Evolutionary conservation across 352 stramenopile species (phyloP), one percentile per base, ranked within the genome.

Genomic region (Pythium scleroteichum): DNA sequence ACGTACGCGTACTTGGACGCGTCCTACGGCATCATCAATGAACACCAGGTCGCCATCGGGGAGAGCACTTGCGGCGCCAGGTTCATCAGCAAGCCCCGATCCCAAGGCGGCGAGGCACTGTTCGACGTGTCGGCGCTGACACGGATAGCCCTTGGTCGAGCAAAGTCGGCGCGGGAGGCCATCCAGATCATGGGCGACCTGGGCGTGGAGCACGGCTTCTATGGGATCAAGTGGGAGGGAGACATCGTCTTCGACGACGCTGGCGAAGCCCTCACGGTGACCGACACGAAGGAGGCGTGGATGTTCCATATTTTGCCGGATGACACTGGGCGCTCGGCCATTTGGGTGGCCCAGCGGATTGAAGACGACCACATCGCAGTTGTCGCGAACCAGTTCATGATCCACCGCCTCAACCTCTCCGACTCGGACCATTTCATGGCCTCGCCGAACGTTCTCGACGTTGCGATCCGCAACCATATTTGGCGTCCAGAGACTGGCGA

Each of bases 221-320:
- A 98, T 60, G 93, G 92, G 40, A 92, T 85, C 46, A 73, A 78
- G 35, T 96, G 84, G 84, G 87, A 97, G 64, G 76, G 75, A 8
- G 63, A 78, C 0, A 56, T 51, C 45, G 71, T 83, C 26, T 82
- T 78, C 52, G 75, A 80, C 49, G 89, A 97, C 62, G 89, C 80
- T 26, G 91, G 85, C 13, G 95, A 98, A 74, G 85, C 87, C 24
- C 81, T 98, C 17, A 95, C 81, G 1, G 88, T 98, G 16, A 90
- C 80, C 2, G 95, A 98, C 71, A 74, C 85, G 3, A 78, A 79
- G 19, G 92, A 98, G 59, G 90, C 81, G 29, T 98, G 94, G 94
- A 88, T 98, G 48, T 98, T 98, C 69, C 95, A 98, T 68, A 97
- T 98, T 46, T 57, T 98, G 38, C 87, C 94, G 0, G 94, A 98